Evolutionary conservation across 106 monocot species (phyloP).

Genomic region (Narthecium ossifragum): DNA sequence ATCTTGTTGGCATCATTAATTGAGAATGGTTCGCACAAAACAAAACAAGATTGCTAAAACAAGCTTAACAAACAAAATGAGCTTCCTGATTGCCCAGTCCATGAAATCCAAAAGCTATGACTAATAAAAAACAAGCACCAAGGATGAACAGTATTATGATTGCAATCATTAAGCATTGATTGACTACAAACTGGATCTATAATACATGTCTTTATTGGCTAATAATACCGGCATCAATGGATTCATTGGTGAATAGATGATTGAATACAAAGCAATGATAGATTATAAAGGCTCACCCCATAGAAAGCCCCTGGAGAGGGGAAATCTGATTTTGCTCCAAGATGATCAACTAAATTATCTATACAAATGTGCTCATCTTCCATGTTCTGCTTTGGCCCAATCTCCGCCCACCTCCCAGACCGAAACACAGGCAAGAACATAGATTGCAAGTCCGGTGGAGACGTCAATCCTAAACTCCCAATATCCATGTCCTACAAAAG

Average conservation of each 20-base stretch:
- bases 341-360: constrained; percentile 48
- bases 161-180: not conserved
- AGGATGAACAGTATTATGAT: no score
- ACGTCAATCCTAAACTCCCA: constrained; percentile 13
- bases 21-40: no score
- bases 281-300: constrained; percentile 40
- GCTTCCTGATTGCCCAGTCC: no score
- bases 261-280: not conserved
- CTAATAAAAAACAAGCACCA: not conserved
- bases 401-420: constrained; percentile 62
- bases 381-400: constrained; percentile 52
- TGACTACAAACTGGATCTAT: no score
- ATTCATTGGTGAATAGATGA: no score
- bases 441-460: constrained; percentile 16
- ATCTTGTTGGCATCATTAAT: not conserved
- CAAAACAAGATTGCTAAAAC: no score
- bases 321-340: constrained; percentile 17
- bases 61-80: no score
- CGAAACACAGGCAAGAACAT: constrained; percentile 56
- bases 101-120: not conserved
- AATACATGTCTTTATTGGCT: no score
- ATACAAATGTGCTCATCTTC: constrained; percentile 82
- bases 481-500: constrained; percentile 27
- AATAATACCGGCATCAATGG: no score
- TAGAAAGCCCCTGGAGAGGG: constrained; percentile 65